Evolutionary conservation across 2,329 filamentous ascomycete species (phyloP).

Genomic region (Aspergillus sclerotialis): DNA sequence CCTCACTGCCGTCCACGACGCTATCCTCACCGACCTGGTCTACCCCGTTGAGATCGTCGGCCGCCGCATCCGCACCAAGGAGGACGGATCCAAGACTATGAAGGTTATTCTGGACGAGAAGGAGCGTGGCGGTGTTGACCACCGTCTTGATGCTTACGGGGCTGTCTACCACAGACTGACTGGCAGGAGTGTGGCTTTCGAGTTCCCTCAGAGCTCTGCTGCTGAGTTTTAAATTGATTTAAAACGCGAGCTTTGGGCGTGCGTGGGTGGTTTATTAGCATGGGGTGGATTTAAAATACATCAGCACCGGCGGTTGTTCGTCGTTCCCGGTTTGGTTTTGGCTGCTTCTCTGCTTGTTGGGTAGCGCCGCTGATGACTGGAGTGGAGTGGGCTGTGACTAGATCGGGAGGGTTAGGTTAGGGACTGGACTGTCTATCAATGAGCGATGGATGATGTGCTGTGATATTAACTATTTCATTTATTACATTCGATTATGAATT

Average conservation of each 20-base stretch:
- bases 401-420: no score
- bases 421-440: no score
- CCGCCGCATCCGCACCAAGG: slow-evolving; percentile 97
- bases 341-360: no score
- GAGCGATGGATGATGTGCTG: slow-evolving; percentile 11
- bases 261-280: no score
- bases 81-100: slow-evolving; percentile 96
- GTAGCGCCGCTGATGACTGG: no score
- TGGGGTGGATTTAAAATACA: no score
- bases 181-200: slow-evolving; percentile 92
- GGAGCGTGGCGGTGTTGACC: slow-evolving; percentile 98
- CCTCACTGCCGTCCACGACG: slow-evolving; percentile 96
- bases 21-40: slow-evolving; percentile 95
- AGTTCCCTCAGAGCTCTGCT: slow-evolving; percentile 84
- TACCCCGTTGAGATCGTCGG: slow-evolving; percentile 99
- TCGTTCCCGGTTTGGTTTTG: no score
- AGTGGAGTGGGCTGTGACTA: no score
- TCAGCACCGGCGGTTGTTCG: no score
- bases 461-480: slow-evolving; percentile 15
- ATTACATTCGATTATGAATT: no score
- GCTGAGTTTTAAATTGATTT: slow-evolving; percentile 66
- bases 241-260: no score
- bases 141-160: slow-evolving; percentile 98
- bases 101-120: slow-evolving; percentile 99
- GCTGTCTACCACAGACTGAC: slow-evolving; percentile 99